Percentiles rank a stretch among this genome's conserved stretches.
phyloP scores from a whole-genome alignment of 2,329 filamentous ascomycete genomes.

The Arthrobotrys entomopaga region DNA sequence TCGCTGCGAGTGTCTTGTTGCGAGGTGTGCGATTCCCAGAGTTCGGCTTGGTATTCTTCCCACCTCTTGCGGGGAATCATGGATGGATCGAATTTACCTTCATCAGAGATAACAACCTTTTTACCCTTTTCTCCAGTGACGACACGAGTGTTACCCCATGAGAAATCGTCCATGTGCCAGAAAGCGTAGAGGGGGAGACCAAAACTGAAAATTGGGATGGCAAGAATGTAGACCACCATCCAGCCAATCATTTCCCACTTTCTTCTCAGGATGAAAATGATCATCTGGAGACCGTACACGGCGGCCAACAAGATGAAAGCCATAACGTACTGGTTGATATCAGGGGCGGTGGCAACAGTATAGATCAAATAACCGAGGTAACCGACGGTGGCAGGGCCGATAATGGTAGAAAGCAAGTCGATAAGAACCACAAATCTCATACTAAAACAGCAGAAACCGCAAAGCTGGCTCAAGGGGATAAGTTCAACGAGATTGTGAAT shows the following conservation, averaged over 20 bases:
- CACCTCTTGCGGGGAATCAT: conserved; percentile 97
- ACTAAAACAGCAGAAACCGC: conserved; percentile 99
- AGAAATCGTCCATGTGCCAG: conserved; percentile 99
- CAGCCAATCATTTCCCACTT: conserved; percentile 99
- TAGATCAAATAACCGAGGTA: conserved; percentile 93
- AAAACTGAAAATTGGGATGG: conserved; percentile 90
- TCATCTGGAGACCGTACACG: conserved; percentile 96
- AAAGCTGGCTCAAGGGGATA: conserved; percentile 90
- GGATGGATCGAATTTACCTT: conserved; percentile 94
- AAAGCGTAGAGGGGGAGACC: conserved; percentile 92
- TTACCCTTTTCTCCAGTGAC: conserved; percentile 93
- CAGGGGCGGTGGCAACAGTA: conserved; percentile 75
- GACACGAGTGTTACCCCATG: conserved; percentile 98
- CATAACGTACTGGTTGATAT: conserved; percentile 66
- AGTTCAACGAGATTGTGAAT: conserved; percentile 97
- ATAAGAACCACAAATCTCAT: conserved; percentile 98
- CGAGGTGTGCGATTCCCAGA: conserved; percentile 93
- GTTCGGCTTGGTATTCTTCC: conserved; percentile 98
- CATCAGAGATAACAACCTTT: conserved; percentile 92
- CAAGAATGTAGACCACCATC: conserved; percentile 95
- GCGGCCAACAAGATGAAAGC: conserved; percentile 90
- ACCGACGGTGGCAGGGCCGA: conserved; percentile 88
- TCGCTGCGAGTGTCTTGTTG: conserved; percentile 80
- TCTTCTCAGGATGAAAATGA: conserved; percentile 94
- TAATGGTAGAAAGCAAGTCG: conserved; percentile 88